Conservation (phyloP, 495 filamentous ascomycete genomes). For the Aspergillus egyptiacus region DNA sequence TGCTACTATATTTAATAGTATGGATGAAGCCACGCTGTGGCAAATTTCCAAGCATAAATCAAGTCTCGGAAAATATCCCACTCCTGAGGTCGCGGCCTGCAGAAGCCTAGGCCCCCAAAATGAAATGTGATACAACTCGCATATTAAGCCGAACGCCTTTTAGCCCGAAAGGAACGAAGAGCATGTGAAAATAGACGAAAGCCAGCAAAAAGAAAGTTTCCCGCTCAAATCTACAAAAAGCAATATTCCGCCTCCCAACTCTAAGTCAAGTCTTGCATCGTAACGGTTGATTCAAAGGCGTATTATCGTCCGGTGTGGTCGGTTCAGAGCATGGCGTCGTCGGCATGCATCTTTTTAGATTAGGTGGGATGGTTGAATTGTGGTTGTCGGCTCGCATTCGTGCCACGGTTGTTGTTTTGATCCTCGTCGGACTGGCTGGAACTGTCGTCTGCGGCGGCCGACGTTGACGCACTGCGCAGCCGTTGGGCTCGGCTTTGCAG, state of each 20-base stretch:
- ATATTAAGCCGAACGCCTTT: conserved; percentile 24
- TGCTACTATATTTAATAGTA: conserved; percentile 15
- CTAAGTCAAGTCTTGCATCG: neutral
- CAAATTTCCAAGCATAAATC: conserved; percentile 15
- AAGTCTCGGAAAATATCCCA: conserved; percentile 13
- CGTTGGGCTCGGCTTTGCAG: conserved; percentile 43
- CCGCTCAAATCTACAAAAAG: conserved; percentile 10
- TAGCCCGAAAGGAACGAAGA: conserved; percentile 15
- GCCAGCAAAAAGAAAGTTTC: conserved; percentile 9
- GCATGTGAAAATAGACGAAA: conserved; percentile 9
- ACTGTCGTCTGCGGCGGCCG: conserved; percentile 40
- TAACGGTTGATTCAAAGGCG: conserved; percentile 7
- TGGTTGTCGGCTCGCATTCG: conserved; percentile 19
- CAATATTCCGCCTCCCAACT: conserved; percentile 6
- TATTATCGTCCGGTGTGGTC: conserved; percentile 9
- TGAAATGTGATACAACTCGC: conserved; percentile 23
- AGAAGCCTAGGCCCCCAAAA: conserved; percentile 9
- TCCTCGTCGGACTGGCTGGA: conserved; percentile 50
- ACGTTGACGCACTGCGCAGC: conserved; percentile 38
- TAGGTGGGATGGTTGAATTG: conserved; percentile 13
- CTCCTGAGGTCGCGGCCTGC: neutral
- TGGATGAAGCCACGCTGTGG: conserved; percentile 7
- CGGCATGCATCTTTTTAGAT: neutral
- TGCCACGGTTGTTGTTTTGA: conserved; percentile 26
- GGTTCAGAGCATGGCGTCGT: neutral